Evolutionary conservation across 2,329 filamentous ascomycete species (phyloP).

Genomic region (Mycosphaerella sp.): DNA sequence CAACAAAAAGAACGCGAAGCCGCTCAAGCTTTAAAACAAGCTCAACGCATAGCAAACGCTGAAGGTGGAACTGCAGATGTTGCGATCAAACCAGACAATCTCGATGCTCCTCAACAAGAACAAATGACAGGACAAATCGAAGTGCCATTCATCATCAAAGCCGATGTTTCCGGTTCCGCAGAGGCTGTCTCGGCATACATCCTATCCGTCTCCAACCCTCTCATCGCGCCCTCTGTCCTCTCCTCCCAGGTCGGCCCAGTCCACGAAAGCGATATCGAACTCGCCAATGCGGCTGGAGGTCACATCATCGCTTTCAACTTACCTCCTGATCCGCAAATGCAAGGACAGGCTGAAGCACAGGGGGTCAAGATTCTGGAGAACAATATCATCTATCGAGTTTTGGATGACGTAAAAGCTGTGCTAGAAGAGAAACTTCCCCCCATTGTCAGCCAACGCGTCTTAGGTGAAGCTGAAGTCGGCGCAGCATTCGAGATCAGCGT

Average conservation of each 20-base stretch:
- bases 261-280: constrained; percentile 80
- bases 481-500: constrained; percentile 80
- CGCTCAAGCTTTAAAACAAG: constrained; percentile 31
- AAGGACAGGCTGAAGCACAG: constrained; percentile 60
- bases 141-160: constrained; percentile 82
- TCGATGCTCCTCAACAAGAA: constrained; percentile 29
- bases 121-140: constrained; percentile 48
- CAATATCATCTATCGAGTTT: constrained; percentile 76
- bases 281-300: constrained; percentile 70
- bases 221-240: constrained; percentile 71
- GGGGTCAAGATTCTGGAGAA: constrained; percentile 76
- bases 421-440: constrained; percentile 66
- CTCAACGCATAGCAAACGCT: constrained; percentile 10
- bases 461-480: constrained; percentile 80
- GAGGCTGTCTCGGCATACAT: constrained; percentile 81
- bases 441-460: constrained; percentile 60
- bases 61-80: constrained; percentile 26
- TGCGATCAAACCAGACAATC: constrained; percentile 7
- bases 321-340: constrained; percentile 57
- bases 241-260: constrained; percentile 71
- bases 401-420: constrained; percentile 63
- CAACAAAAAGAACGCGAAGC: constrained; percentile 54
- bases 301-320: constrained; percentile 84
- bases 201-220: constrained; percentile 72
- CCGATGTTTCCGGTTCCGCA: constrained; percentile 86